Conservation (phyloP, 495 filamentous ascomycete genomes). For the Copromyces sp. region DNA sequence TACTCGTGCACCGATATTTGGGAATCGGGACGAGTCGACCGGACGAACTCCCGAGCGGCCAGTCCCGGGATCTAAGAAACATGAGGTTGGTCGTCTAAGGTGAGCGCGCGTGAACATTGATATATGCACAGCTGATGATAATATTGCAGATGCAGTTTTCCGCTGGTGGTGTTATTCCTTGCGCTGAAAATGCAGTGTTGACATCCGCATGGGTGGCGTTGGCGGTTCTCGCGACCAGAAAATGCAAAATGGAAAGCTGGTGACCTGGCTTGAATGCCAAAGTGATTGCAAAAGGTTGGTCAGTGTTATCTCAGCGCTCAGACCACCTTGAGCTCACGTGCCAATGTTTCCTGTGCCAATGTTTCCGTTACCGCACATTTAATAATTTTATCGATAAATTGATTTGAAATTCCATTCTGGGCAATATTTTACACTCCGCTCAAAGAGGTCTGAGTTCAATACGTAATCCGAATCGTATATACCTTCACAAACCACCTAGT, state of each 20-base stretch:
- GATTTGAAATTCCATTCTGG: too few species aligned
- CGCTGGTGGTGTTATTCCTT: not conserved
- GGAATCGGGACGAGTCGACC: not conserved
- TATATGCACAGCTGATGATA: not conserved
- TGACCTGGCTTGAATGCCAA: not conserved
- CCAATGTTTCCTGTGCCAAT: too few species aligned
- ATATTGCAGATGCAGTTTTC: not conserved
- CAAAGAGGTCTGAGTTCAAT: too few species aligned
- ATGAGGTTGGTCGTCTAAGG: not conserved
- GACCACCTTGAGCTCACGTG: too few species aligned
- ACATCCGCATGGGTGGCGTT: not conserved
- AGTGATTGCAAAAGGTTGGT: not conserved
- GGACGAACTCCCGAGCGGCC: not conserved
- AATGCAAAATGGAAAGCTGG: not conserved
- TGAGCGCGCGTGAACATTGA: not conserved
- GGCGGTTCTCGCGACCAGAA: not conserved
- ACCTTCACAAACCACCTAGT: too few species aligned
- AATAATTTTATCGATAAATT: too few species aligned
- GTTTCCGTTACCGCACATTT: too few species aligned
- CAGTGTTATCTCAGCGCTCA: too few species aligned
- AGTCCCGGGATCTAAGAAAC: not conserved
- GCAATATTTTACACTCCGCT: too few species aligned
- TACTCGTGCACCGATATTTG: not conserved
- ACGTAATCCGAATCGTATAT: too few species aligned
- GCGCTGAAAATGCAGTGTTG: not conserved